phyloP scores from a whole-genome alignment of 2,329 filamentous ascomycete genomes.

The Sporothrix protearum region DNA sequence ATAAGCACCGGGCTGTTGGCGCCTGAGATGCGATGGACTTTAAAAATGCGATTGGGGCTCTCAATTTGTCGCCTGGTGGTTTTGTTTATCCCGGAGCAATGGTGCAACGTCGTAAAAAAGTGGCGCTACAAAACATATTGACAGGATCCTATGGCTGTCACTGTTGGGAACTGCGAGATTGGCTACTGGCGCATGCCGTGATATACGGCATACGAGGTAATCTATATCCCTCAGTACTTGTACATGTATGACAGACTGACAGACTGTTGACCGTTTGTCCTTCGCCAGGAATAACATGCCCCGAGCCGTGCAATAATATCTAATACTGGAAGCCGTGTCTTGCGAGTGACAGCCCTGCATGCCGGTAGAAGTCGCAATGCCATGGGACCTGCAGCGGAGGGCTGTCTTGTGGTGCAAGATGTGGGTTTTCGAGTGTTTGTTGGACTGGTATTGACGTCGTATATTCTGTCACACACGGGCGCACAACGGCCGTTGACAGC shows the following conservation, averaged over 20 bases:
- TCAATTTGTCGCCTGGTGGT: not conserved
- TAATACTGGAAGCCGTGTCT: not conserved
- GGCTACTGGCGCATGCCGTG: constrained; percentile 4
- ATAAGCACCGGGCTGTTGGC: not conserved
- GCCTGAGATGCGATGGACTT: not conserved
- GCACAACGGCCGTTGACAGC: constrained; percentile 1
- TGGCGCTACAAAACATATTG: not conserved
- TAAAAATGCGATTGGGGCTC: not conserved
- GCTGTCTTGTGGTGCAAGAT: not conserved
- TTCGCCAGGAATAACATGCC: not conserved
- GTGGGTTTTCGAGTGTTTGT: not conserved
- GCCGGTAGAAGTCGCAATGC: not conserved
- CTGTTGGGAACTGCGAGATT: not conserved
- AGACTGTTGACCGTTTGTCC: not conserved
- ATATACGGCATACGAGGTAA: constrained; percentile 13
- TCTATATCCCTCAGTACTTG: not conserved
- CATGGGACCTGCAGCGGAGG: not conserved
- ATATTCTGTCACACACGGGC: not conserved
- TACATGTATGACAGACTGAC: not conserved
- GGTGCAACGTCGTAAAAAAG: not conserved
- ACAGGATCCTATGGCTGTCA: not conserved
- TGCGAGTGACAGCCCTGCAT: not conserved
- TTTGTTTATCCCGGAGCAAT: constrained; percentile 1
- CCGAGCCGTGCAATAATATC: not conserved
- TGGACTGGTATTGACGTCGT: not conserved